Evolutionary conservation across 108 stramenopile genomes (phyloP).

Genomic region (Mayamaea pseudoterrestris): DNA sequence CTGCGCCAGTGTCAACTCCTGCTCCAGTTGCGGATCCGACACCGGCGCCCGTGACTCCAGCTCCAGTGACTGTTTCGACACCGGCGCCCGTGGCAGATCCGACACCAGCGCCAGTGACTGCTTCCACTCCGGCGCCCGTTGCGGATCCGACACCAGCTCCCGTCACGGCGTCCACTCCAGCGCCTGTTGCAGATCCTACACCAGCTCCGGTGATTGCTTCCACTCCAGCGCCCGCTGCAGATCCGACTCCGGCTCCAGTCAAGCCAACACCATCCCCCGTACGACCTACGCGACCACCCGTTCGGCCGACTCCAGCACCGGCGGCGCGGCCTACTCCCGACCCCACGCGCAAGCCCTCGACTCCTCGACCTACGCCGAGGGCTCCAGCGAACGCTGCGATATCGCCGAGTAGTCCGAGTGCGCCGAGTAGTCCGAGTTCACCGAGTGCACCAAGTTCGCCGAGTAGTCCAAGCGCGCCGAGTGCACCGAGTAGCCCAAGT

Average conservation of each 20-base stretch:
- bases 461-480: neutral
- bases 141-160: neutral
- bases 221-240: neutral
- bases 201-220: neutral
- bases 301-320: conserved; percentile 3
- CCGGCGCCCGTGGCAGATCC: neutral
- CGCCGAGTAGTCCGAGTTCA: neutral
- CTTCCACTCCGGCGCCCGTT: neutral
- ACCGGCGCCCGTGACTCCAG: neutral
- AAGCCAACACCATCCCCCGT: neutral
- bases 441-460: neutral
- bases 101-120: neutral
- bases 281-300: neutral
- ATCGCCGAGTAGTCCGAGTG: neutral
- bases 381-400: neutral
- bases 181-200: neutral
- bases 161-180: neutral
- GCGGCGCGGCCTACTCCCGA: neutral
- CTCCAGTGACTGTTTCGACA: too few species aligned
- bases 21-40: neutral
- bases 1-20: neutral
- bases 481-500: neutral
- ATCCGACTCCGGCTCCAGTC: neutral
- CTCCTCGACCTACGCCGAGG: neutral
- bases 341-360: conserved; percentile 3